Base-by-base conservation (phyloP, 148 eudicot species). In the Cornus suecica region DNA sequence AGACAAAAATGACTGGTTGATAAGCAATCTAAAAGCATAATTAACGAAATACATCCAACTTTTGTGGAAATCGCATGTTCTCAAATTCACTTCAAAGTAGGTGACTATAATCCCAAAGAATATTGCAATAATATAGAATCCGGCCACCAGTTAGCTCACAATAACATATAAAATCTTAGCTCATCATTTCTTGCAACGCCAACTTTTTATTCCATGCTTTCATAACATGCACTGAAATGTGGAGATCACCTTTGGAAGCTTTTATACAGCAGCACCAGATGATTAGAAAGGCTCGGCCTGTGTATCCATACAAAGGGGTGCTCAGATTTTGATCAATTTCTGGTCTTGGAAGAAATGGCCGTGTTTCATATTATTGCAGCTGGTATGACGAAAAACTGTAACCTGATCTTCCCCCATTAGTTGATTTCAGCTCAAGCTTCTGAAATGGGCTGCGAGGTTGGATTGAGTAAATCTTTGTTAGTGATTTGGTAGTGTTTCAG, bases 371-470 rank as follows among this genome's bases (percentile, higher is more conserved):
- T 84, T 74, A 91, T 68, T 88, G 96, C 89, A 94, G 78, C 78
- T 89, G 90, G 29, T 92, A 94, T 20, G 97, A 85, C 14, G 98
- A 92, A 82, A 90, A 94, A 81, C 96, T 94, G 84, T 88, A 94
- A 25, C 97, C 99, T 10, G 85, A 76, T 80, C 91, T 84, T 67
- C 94, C 94, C 79, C 89, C 97, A 41, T 88, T 88, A 30, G 90
- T 88, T 69, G 95, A 79, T 84, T 94, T 87, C 76, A 94, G 83
- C 79, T 94, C 99, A 51, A 94, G 88, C 86, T 94, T 94, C 86
- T 94, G 99, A 77, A 89, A 94, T 6, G 99, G 99, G 84, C 99
- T 94, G 94, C 82, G 79, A 27, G 20, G 72, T 23, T 42, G n/a
- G 13, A 37, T 30, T 22, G 34, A 64, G 63, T 60, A 32, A 3